Percentiles rank a stretch among this genome's conserved stretches.
Evolutionary conservation across 1,284 basidiomycete species (phyloP).

Genomic region (Ganoderma leucocontextum): DNA sequence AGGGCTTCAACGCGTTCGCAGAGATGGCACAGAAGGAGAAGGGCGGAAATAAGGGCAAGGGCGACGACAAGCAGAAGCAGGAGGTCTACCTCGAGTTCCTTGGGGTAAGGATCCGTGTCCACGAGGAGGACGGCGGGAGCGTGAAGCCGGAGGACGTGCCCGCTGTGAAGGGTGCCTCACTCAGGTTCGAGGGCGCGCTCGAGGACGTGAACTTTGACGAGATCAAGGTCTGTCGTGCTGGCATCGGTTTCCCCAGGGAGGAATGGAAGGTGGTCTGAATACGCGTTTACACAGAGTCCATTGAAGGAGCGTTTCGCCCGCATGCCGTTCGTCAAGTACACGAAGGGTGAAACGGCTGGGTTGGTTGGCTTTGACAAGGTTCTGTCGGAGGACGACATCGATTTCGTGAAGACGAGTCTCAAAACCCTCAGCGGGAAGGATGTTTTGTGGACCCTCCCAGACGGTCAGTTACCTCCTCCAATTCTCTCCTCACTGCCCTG

Average conservation of each 20-base stretch:
- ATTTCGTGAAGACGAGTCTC: constrained; percentile 67
- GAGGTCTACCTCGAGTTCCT: constrained; percentile 77
- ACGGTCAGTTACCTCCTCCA: constrained; percentile 51
- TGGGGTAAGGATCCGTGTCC: constrained; percentile 68
- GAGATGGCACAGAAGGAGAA: constrained; percentile 68
- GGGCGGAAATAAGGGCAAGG: constrained; percentile 51
- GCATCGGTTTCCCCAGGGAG: constrained; percentile 12
- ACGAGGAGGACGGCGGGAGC: constrained; percentile 71
- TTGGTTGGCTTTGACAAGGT: constrained; percentile 62
- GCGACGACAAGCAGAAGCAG: constrained; percentile 51
- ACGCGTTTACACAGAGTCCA: constrained; percentile 56
- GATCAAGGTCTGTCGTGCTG: constrained; percentile 62
- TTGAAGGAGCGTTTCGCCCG: constrained; percentile 83
- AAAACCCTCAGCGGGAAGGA: constrained; percentile 68
- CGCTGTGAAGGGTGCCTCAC: constrained; percentile 73
- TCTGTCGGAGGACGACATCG: constrained; percentile 72
- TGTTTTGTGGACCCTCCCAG: constrained; percentile 66
- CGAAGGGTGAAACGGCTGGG: constrained; percentile 58
- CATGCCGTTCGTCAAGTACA: constrained; percentile 76
- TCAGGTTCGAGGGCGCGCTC: constrained; percentile 78
- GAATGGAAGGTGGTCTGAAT: neutral
- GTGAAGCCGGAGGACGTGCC: constrained; percentile 79
- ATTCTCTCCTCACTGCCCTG: neutral
- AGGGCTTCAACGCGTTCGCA: constrained; percentile 90
- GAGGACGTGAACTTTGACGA: constrained; percentile 73